phyloP scores from a whole-genome alignment of 2,329 filamentous ascomycete species.

The Sporothrix euskadiensis region DNA sequence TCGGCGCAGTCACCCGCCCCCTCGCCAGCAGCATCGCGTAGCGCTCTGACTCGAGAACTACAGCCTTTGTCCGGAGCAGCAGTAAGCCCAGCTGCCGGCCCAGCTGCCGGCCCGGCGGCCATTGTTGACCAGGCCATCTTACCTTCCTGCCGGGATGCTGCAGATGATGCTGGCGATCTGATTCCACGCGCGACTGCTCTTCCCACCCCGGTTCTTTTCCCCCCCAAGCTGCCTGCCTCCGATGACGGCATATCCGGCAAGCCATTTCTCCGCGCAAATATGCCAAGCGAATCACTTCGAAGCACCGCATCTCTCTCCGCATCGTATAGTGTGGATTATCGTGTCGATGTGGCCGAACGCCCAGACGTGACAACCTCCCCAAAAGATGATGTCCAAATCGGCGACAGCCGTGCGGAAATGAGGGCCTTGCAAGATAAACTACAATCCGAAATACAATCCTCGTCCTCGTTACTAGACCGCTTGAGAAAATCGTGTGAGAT shows the following conservation, averaged over 20 bases:
- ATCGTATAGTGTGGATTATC: constrained; percentile 34
- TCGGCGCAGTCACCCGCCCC: background rate
- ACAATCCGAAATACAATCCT: constrained; percentile 1
- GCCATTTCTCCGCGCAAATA: constrained; percentile 53
- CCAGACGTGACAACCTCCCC: background rate
- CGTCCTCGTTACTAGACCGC: background rate
- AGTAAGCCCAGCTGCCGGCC: background rate
- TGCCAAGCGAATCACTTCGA: constrained; percentile 35
- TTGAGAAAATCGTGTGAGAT: constrained; percentile 53
- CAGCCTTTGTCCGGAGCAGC: background rate
- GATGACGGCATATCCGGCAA: constrained; percentile 57
- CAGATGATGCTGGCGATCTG: background rate
- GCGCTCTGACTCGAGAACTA: background rate
- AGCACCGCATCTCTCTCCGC: background rate
- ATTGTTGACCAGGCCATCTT: background rate
- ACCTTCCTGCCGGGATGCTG: background rate
- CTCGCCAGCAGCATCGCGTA: background rate
- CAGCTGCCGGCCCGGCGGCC: background rate
- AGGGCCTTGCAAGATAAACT: constrained; percentile 11
- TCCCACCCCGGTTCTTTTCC: constrained; percentile 30
- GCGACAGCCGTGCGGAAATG: background rate
- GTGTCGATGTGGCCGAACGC: constrained; percentile 15
- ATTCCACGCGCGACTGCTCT: background rate
- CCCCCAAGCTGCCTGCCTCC: constrained; percentile 34
- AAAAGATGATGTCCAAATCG: background rate